Percentiles rank a stretch among this genome's conserved stretches.
Evolutionary conservation across 345 rosid species (phyloP).

Genomic region (Xanthoceras sorbifolium): DNA sequence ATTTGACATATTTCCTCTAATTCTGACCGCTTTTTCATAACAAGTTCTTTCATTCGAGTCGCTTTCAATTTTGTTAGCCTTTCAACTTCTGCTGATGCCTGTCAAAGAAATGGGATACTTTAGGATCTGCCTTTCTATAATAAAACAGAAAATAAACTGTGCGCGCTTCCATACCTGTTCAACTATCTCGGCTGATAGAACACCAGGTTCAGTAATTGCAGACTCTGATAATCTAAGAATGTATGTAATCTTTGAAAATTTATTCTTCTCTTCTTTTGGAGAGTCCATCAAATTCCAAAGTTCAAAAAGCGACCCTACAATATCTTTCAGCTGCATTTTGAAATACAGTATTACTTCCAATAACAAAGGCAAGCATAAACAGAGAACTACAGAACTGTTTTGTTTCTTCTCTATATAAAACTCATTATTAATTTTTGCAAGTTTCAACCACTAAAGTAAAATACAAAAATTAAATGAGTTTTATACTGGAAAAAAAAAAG

Average conservation of each 20-base stretch:
- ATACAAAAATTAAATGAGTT: neutral
- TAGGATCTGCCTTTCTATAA: slow-evolving; percentile 12
- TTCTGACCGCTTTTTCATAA: slow-evolving; percentile 82
- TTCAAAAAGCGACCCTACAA: slow-evolving; percentile 55
- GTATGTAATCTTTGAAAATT: slow-evolving; percentile 54
- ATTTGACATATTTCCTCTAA: slow-evolving; percentile 73
- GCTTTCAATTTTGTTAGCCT: slow-evolving; percentile 77
- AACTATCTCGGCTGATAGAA: slow-evolving; percentile 69
- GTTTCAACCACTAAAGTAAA: neutral
- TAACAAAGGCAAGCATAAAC: slow-evolving; percentile 6
- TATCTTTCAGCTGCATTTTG: slow-evolving; percentile 71
- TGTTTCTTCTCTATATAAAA: neutral
- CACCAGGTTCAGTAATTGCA: slow-evolving; percentile 60
- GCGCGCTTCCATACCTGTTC: slow-evolving; percentile 55
- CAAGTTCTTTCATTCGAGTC: slow-evolving; percentile 94
- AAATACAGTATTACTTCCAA: slow-evolving; percentile 17
- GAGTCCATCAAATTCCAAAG: slow-evolving; percentile 97
- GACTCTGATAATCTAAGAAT: slow-evolving; percentile 65
- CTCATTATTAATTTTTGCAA: no score
- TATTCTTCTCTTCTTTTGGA: slow-evolving; percentile 58
- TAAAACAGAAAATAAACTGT: neutral
- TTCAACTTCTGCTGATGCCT: slow-evolving; percentile 91
- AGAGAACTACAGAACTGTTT: neutral
- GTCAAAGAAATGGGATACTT: slow-evolving; percentile 21
- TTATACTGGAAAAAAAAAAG: neutral